A percentile compares a stretch with the other conserved stretches of the same genome.
Conservation (phyloP, 2,329 filamentous ascomycete species). For the Lanzia echinophila region DNA sequence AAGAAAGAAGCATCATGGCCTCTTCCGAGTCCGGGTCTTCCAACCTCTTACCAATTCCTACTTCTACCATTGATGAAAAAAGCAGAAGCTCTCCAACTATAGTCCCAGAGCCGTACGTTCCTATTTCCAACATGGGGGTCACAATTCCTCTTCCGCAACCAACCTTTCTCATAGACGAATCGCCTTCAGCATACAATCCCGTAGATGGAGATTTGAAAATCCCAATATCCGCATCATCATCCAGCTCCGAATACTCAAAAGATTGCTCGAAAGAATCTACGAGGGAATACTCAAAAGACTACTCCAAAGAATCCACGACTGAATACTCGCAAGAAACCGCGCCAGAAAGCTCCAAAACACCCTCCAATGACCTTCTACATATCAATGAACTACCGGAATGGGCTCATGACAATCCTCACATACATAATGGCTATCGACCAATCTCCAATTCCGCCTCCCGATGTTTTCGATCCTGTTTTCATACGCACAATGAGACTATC, state of each 20-base stretch:
- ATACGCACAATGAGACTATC: constrained; percentile 39
- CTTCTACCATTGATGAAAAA: neutral
- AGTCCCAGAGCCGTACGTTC: neutral
- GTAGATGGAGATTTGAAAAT: neutral
- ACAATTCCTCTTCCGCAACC: neutral
- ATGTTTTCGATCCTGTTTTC: constrained; percentile 36
- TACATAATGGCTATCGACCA: constrained; percentile 38
- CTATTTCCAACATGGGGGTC: neutral
- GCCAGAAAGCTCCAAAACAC: no score
- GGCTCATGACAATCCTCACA: constrained; percentile 37
- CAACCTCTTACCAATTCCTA: neutral
- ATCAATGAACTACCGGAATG: constrained; percentile 35
- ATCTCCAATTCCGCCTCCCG: constrained; percentile 32
- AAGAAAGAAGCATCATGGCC: constrained; percentile 1
- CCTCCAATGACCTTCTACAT: neutral
- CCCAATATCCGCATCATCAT: neutral
- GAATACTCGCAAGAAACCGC: no score
- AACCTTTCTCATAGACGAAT: constrained; percentile 4
- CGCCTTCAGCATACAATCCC: constrained; percentile 4
- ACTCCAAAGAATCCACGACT: no score
- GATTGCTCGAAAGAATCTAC: no score
- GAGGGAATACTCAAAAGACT: no score
- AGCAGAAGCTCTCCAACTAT: constrained; percentile 4
- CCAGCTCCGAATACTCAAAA: neutral
- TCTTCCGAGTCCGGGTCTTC: neutral